phyloP scores from a whole-genome alignment of 1,284 basidiomycete genomes.

The Exobasidium cylindrosporum region DNA sequence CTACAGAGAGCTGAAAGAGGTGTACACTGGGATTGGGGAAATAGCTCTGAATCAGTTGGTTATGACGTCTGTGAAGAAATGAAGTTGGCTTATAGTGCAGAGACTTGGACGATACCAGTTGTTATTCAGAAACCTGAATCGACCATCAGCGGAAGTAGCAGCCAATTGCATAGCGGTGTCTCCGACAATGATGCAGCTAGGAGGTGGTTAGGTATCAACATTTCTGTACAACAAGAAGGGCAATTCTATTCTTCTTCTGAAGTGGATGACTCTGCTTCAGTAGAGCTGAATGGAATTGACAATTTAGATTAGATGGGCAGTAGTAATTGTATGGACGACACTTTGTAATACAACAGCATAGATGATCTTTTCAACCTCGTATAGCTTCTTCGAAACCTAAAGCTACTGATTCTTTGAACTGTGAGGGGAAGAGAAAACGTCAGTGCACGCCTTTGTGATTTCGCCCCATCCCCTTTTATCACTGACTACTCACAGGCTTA shows the following conservation, averaged over 20 bases:
- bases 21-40: background rate
- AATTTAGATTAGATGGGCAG: constrained; percentile 7
- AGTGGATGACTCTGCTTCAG: background rate
- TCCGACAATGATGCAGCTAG: no score
- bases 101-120: constrained; percentile 6
- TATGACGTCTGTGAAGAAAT: background rate
- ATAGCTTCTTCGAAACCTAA: background rate
- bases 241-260: background rate
- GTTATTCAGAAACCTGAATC: background rate
- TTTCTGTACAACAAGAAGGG: background rate
- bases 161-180: no score
- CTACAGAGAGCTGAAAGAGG: constrained; percentile 3
- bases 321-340: background rate
- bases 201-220: background rate
- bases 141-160: no score
- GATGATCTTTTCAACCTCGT: background rate
- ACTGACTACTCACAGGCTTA: constrained; percentile 18
- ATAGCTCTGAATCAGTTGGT: background rate
- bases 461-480: constrained; percentile 14
- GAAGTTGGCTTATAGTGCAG: background rate
- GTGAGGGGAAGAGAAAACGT: background rate
- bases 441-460: no score
- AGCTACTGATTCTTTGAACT: background rate
- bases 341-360: background rate
- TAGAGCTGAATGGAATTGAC: constrained; percentile 3